A percentile compares a stretch with the other conserved stretches of the same genome.
Conservation (phyloP, 805 yeast species). For the Kodamaea restingae region DNA sequence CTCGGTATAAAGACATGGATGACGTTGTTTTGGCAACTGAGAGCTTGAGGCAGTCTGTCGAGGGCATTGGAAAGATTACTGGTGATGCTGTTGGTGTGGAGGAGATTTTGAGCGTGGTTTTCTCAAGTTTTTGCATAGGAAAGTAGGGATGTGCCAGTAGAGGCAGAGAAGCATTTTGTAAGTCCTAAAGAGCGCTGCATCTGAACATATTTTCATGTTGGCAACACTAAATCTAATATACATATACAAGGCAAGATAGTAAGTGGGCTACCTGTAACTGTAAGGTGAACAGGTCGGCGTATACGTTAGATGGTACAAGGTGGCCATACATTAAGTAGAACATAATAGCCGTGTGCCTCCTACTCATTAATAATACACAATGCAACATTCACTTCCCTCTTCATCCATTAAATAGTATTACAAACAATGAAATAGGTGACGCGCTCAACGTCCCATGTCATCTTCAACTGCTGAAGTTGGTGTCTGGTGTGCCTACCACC, state of each 20-base stretch:
- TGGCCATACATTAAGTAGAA: no score
- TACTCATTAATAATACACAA: no score
- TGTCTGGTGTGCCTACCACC: conserved; percentile 45
- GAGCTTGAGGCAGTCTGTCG: conserved; percentile 65
- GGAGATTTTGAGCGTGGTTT: conserved; percentile 86
- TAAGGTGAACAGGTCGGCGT: no score
- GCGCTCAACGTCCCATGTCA: conserved; percentile 45
- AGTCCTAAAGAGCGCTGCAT: no score
- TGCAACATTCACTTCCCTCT: background rate
- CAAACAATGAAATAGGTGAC: conserved; percentile 32
- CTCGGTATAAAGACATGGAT: conserved; percentile 42
- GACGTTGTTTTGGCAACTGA: conserved; percentile 84
- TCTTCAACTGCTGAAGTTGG: conserved; percentile 41
- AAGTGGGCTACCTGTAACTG: no score
- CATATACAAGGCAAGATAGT: no score
- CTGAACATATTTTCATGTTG: no score
- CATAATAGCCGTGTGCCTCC: no score
- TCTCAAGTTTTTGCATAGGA: conserved; percentile 91
- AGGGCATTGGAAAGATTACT: conserved; percentile 88
- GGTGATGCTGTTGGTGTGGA: conserved; percentile 88
- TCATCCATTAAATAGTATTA: conserved; percentile 13
- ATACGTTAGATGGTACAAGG: no score
- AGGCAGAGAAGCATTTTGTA: no score
- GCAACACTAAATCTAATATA: no score
- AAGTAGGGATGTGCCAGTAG: conserved; percentile 44